phyloP scores from a whole-genome alignment of 2,329 filamentous ascomycete species.

The Elsinoe fawcettii region DNA sequence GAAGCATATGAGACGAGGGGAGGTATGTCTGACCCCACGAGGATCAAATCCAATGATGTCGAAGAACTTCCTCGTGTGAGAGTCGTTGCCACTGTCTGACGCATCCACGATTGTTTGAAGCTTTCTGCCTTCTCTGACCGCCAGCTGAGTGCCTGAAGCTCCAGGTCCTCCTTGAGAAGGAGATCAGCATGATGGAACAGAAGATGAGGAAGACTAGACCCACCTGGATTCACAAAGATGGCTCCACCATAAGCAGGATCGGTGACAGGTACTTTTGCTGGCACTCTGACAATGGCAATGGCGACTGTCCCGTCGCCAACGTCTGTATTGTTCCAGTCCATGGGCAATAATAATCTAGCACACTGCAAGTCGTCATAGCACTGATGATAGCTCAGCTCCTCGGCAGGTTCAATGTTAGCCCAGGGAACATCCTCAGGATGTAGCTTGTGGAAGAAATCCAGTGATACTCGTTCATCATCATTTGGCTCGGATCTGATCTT shows the following conservation, averaged over 20 bases:
- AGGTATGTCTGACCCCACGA: constrained; percentile 34
- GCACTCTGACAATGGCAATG: constrained; percentile 39
- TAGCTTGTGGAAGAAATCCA: background rate
- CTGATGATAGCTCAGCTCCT: constrained; percentile 18
- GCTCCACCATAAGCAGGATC: constrained; percentile 41
- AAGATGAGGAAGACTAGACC: background rate
- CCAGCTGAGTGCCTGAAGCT: constrained; percentile 34
- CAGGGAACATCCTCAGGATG: background rate
- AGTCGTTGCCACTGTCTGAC: constrained; percentile 12
- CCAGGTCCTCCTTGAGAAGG: constrained; percentile 34
- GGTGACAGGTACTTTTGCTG: constrained; percentile 34
- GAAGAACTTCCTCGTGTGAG: constrained; percentile 23
- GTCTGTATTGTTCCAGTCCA: constrained; percentile 35
- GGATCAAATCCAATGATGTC: constrained; percentile 38
- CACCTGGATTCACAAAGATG: constrained; percentile 41
- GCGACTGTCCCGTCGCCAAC: constrained; percentile 29
- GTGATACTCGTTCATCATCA: background rate
- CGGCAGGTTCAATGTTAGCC: background rate
- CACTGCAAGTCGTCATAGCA: constrained; percentile 43
- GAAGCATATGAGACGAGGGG: constrained; percentile 30
- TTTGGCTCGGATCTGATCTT: too few species aligned
- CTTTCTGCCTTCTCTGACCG: constrained; percentile 28
- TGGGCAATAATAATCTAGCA: constrained; percentile 41
- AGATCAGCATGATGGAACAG: background rate
- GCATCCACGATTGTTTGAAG: constrained; percentile 35